Evolutionary conservation across 2,329 filamentous ascomycete genomes (phyloP).

Genomic region (Botryotinia calthae): DNA sequence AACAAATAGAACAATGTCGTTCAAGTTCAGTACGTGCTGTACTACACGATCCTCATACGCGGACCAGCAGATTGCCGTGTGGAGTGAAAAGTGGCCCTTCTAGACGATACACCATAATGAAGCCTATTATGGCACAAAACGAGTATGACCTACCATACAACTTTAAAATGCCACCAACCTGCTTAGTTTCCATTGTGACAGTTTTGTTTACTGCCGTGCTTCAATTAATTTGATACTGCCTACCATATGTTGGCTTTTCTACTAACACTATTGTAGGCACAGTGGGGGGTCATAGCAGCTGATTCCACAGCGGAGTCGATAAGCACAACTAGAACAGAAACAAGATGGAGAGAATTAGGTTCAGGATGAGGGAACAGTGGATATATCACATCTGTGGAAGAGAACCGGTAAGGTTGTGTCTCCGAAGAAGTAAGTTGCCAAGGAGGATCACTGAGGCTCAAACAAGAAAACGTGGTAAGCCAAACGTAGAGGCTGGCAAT

Average conservation of each 20-base stretch:
- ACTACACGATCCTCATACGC: neutral
- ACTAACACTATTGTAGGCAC: neutral
- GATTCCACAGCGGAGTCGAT: neutral
- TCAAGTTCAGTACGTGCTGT: neutral
- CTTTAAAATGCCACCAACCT: neutral
- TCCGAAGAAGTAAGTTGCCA: conserved; percentile 22
- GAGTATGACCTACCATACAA: neutral
- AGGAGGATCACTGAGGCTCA: neutral
- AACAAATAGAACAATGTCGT: neutral
- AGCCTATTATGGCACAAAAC: conserved; percentile 3
- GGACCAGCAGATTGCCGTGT: neutral
- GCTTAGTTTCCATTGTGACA: neutral
- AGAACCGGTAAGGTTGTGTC: neutral
- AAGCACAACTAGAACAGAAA: conserved; percentile 1
- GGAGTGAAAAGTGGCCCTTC: neutral
- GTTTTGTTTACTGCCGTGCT: neutral
- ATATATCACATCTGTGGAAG: neutral
- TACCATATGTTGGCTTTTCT: neutral
- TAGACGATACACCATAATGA: neutral
- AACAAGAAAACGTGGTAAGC: conserved; percentile 12
- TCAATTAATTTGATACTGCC: conserved; percentile 12
- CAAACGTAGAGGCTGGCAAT: neutral
- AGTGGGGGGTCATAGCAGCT: neutral
- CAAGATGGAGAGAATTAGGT: conserved; percentile 8
- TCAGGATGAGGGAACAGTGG: conserved; percentile 4